Base-by-base conservation (phyloP, 805 yeast species). In the Pichia insulana region DNA sequence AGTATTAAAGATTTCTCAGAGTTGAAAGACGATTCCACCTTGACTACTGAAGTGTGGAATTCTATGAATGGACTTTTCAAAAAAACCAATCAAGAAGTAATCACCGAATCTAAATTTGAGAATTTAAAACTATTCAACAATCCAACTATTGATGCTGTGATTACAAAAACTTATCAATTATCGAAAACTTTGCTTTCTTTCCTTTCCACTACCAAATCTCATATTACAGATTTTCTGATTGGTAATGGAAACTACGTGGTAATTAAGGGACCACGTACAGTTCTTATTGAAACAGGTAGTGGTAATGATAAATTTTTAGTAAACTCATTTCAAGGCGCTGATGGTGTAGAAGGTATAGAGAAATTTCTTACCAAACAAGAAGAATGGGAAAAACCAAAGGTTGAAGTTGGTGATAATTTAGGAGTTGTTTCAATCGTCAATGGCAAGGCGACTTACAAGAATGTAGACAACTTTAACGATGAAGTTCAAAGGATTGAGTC, bases 201-300 rank as follows among this genome's bases (percentile, higher is more conserved):
- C 8, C 7, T 8, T 8, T 22, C 25, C 25, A 22, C 25, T 5
- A 22, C 25, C 25, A 20, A 36, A 17, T 26, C 40, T 1, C 31
- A 28, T 11, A 41, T 42, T 46, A 55, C 42, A 4, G 47, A 41
- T n/a, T 36, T 42, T 13, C 25, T 59, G n/a, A 41, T 58, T 27
- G 65, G 66, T 1, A 69, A 64, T 46, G 68, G 68, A 10, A 63
- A 64, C 15, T 78, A 70, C 46, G 67, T 78, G 30, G 69, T 64
- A 30, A 61, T 78, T 4, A 55, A 65, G 11, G 85, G 85, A 0
- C 83, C 83, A 10, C 64, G 80, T 36, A 67, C 66, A 20, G 44
- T 75, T 3, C 55, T 75, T 41, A 51, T 75, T 5, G 78, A 74
- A 46, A 68, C 77, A 4, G 71, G 65, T 27, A 52, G 66, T 3